These are phyloP conservation scores for Heliamphora pulchella DNA, from an alignment of 179 eudicot genomes.

Conservation along the genomic window DNA sequence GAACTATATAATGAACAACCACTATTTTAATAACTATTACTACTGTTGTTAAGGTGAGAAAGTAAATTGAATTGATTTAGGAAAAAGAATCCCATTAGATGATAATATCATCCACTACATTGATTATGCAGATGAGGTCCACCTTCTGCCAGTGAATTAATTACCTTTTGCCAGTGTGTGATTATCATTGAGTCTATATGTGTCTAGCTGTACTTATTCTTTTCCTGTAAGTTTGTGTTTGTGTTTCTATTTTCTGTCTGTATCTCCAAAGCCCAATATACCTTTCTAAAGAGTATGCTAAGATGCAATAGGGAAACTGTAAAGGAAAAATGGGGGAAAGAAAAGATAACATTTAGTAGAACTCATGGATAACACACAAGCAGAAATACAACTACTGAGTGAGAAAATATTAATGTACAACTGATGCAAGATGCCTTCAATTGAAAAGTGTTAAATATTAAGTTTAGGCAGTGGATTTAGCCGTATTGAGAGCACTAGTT, in stretches of 20 bases:
- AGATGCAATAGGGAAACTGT: background rate
- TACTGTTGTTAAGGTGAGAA: background rate
- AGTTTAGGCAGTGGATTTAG: too few species aligned
- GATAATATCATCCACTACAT: background rate
- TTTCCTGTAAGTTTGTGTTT: background rate
- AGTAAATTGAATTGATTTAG: background rate
- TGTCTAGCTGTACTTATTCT: background rate
- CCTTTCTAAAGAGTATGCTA: background rate
- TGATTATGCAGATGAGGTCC: background rate
- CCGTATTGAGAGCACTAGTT: too few species aligned
- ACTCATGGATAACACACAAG: background rate
- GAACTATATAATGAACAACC: background rate
- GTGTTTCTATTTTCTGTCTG: background rate
- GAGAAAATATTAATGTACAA: too few species aligned
- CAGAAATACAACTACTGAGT: too few species aligned
- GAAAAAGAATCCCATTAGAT: background rate
- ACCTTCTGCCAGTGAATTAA: background rate
- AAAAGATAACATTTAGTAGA: background rate
- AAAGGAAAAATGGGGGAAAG: background rate
- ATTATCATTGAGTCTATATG: slow-evolving; percentile 9
- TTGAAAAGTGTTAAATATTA: too few species aligned
- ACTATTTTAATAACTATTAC: background rate
- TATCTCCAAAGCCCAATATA: background rate
- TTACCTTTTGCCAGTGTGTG: background rate
- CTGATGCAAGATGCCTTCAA: too few species aligned